Evolutionary conservation across 768 basidiomycete genomes (phyloP), one percentile per base, ranked within the genome.

Genomic region (Neoboletus brunneissimus): DNA sequence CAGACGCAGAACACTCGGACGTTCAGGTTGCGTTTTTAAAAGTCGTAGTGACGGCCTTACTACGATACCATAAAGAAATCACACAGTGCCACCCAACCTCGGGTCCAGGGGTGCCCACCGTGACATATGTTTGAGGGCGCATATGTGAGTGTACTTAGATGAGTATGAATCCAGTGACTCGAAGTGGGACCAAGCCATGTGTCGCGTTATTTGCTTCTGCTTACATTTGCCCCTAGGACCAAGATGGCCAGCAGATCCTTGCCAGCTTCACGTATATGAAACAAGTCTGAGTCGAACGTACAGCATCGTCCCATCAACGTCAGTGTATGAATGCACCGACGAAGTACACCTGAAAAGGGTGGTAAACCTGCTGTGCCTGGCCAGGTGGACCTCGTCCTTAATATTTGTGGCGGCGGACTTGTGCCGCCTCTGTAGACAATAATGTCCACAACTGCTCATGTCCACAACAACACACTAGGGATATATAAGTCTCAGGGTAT

Each of bases 151-250:
- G n/a, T n/a, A n/a, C n/a, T n/a, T n/a, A n/a, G n/a, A n/a, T n/a
- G n/a, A n/a, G n/a, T n/a, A n/a, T n/a, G n/a, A n/a, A n/a, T n/a
- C n/a, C n/a, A n/a, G n/a, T n/a, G n/a, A n/a, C n/a, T n/a, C n/a
- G n/a, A n/a, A n/a, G n/a, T n/a, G n/a, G n/a, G n/a, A n/a, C n/a
- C n/a, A n/a, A n/a, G n/a, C n/a, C n/a, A n/a, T n/a, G n/a, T n/a
- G n/a, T n/a, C n/a, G n/a, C n/a, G 13, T 42, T 67, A 4, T 67
- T 67, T 65, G 16, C 34, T 22, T 43, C 3, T 59, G 4, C 63
- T 62, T 58, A 29, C 22, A 16, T 23, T 51, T 37, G 49, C 52
- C 41, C 46, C 57, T 54, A 43, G 31, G 18, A 20, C 57, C 32
- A 11, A 67, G 50, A 25, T 5, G 32, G 8, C 18, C 25, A 12